Percentiles rank a stretch among this genome's conserved stretches.
Conservation (phyloP, 306 rosid genomes). For the Acacia acuminata region DNA sequence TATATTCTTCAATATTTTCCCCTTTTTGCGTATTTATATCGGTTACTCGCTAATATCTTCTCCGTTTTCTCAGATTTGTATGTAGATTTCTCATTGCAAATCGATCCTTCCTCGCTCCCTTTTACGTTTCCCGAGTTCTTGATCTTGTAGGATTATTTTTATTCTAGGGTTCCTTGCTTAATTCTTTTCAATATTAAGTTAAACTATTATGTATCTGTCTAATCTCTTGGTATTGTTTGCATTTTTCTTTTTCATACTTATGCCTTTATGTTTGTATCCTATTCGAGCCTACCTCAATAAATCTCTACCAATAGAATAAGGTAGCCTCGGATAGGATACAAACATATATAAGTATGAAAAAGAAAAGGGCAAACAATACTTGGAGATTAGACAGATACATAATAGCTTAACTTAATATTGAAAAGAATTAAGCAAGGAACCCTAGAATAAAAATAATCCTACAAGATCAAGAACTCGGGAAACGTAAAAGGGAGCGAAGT, state of each 20-base stretch:
- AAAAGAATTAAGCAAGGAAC: conserved; percentile 21
- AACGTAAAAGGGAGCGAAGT: too few relatives aligned
- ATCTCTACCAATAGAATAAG: not conserved
- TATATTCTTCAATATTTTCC: not conserved
- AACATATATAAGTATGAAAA: not conserved
- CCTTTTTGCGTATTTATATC: not conserved
- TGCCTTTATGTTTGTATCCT: not conserved
- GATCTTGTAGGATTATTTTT: not conserved
- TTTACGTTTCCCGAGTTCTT: not conserved
- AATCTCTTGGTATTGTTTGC: not conserved
- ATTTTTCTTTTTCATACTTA: not conserved
- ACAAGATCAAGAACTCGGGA: too few relatives aligned
- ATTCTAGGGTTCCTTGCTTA: conserved; percentile 30
- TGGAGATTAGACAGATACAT: not conserved
- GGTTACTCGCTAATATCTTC: not conserved
- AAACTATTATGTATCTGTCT: not conserved
- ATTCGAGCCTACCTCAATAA: not conserved
- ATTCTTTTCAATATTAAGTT: not conserved
- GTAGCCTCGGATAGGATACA: not conserved
- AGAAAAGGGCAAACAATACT: not conserved
- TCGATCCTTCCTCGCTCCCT: not conserved
- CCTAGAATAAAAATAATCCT: conserved; percentile 23
- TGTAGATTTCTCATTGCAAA: not conserved
- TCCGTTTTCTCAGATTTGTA: conserved; percentile 12
- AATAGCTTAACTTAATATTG: not conserved